Base-by-base conservation (phyloP, 1,284 basidiomycete species). In the Fomitopsis pinicola region DNA sequence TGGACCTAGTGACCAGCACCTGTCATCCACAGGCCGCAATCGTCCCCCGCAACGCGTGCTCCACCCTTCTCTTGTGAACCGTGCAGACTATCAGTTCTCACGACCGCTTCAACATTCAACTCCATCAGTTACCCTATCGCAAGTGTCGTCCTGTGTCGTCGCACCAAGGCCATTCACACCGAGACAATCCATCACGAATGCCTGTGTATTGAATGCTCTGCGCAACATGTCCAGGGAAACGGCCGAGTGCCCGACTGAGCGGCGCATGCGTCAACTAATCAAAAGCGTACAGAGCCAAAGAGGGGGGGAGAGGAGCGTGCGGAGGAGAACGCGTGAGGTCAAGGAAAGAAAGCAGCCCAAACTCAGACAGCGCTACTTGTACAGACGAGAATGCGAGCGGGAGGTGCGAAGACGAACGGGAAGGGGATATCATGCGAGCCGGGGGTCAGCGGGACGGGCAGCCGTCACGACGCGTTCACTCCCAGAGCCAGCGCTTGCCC, bases 161-260 rank as follows among this genome's bases (percentile, higher is more conserved):
- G 15, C 28, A 46, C 22, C 45, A 35, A 36, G 5, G 17, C 8
- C 30, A 9, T 35, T 35, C 50, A 46, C 45, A 50, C 28, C 48
- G 6, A 5, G 48, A 48, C 28, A 2, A 22, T 15, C 57, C 58
- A 59, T 59, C 58, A 53, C 46, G 42, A 14, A 35, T 59, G 58
- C 58, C 58, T 59, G 22, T 59, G 19, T 26, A 59, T 59, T 59
- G 58, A 59, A 42, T 42, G 58, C 58, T 53, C 58, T 59, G 58
- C 58, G 42, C 35, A 8, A 42, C 22, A 9, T 45, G 38, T 59
- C 15, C 14, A 38, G 28, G 56, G 42, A 7, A 5, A 17, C 2
- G 22, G 45, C 36, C 57, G 42, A 40, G 12, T 53, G 48, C 46
- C 58, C 46, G 26, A 42, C 58, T 35, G 44, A 50, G 44, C 36